Conservation (phyloP, 2,329 filamentous ascomycete genomes). For the Arthrobotrys iridis region DNA sequence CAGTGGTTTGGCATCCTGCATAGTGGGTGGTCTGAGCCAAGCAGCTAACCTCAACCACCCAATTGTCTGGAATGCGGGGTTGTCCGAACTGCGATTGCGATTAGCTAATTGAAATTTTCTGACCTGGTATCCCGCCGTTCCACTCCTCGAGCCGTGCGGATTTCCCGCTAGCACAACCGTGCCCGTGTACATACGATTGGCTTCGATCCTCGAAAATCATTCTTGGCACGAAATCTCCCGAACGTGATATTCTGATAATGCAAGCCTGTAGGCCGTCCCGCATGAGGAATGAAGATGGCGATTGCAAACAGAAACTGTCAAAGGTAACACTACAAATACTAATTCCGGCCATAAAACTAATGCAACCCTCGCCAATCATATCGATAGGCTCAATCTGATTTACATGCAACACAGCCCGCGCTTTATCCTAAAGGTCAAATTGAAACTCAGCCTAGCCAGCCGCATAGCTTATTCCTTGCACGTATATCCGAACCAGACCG, state of each 20-base stretch:
- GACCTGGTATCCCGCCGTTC: not conserved
- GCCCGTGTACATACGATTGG: not conserved
- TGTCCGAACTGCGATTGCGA: slow-evolving; percentile 2
- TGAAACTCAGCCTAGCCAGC: not conserved
- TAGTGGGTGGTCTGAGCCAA: too few relatives aligned
- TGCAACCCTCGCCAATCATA: slow-evolving; percentile 7
- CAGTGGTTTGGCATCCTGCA: too few relatives aligned
- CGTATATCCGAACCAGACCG: not conserved
- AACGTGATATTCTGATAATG: not conserved
- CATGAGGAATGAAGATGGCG: not conserved
- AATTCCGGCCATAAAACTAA: not conserved
- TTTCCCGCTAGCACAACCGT: not conserved
- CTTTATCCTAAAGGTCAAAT: not conserved
- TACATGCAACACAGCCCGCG: not conserved
- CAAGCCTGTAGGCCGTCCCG: not conserved
- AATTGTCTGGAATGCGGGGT: slow-evolving; percentile 1
- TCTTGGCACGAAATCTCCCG: not conserved
- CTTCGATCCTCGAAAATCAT: not conserved
- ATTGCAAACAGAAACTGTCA: not conserved
- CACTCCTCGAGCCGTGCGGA: not conserved
- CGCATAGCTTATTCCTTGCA: not conserved
- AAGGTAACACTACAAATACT: not conserved
- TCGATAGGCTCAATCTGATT: not conserved
- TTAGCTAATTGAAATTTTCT: not conserved
- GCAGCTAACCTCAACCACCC: not conserved